A percentile compares a stretch with the other conserved stretches of the same genome.
Conservation (phyloP, 2,329 filamentous ascomycete species). For the Nemania abortiva region DNA sequence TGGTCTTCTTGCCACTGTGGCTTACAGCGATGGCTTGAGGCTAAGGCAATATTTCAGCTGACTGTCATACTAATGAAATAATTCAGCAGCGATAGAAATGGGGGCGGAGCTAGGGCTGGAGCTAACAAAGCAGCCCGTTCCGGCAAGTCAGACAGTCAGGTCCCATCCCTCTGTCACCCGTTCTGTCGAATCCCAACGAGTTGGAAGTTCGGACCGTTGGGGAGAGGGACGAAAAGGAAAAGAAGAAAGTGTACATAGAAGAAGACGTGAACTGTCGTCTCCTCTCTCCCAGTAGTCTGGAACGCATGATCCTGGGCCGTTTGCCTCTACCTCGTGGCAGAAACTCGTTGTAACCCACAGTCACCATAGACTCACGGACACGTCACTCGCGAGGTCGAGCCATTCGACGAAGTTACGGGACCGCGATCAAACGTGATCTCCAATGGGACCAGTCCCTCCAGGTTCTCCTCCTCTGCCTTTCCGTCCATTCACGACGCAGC, state of each 20-base stretch:
- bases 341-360: constrained; percentile 10
- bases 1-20: constrained; percentile 6
- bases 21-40: constrained; percentile 1
- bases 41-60: constrained; percentile 18
- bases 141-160: constrained; percentile 1
- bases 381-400: constrained; percentile 16
- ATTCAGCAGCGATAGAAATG: constrained; percentile 15
- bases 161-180: neutral
- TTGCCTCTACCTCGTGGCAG: constrained; percentile 27
- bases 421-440: constrained; percentile 22
- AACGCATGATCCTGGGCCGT: constrained; percentile 47
- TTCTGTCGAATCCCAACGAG: constrained; percentile 19
- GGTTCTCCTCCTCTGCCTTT: neutral
- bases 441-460: constrained; percentile 19
- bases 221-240: neutral
- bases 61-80: neutral
- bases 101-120: constrained; percentile 8
- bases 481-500: constrained; percentile 27
- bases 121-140: constrained; percentile 13
- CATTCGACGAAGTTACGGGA: constrained; percentile 27
- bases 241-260: neutral
- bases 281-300: constrained; percentile 45
- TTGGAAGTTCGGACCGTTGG: constrained; percentile 15
- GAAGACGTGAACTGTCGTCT: too few relatives aligned
- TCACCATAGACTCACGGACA: constrained; percentile 6